Conservation (phyloP, 768 basidiomycete genomes). For the Rhodotorula toruloides region DNA sequence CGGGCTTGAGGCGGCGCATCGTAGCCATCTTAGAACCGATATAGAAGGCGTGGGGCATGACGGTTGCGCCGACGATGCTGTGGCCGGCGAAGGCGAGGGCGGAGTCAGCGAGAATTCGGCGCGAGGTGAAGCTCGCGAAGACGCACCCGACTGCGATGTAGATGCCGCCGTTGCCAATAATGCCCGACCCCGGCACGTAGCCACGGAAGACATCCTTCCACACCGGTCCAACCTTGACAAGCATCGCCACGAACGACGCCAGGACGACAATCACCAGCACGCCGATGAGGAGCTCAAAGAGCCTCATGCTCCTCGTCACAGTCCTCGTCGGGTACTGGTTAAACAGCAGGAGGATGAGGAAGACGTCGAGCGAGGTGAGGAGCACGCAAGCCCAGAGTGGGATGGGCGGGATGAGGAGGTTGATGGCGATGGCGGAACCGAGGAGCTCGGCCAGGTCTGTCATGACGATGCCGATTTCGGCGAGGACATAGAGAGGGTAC, state of each 20-base stretch:
- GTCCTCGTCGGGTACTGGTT: slow-evolving; percentile 40
- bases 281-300: slow-evolving; percentile 42
- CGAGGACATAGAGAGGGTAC: slow-evolving; percentile 41
- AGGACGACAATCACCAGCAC: slow-evolving; percentile 58
- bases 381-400: slow-evolving; percentile 68
- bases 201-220: slow-evolving; percentile 73
- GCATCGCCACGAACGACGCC: slow-evolving; percentile 70
- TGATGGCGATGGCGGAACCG: slow-evolving; percentile 72
- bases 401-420: slow-evolving; percentile 64
- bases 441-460: slow-evolving; percentile 62
- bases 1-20: slow-evolving; percentile 61
- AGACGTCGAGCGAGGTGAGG: slow-evolving; percentile 63
- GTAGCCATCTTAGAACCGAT: slow-evolving; percentile 78
- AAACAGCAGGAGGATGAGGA: slow-evolving; percentile 56
- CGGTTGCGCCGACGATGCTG: slow-evolving; percentile 73
- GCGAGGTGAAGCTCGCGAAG: slow-evolving; percentile 8
- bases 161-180: slow-evolving; percentile 47
- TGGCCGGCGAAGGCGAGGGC: slow-evolving; percentile 43
- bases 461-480: slow-evolving; percentile 44
- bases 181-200: slow-evolving; percentile 48
- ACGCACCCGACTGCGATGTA: slow-evolving; percentile 45
- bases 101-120: slow-evolving; percentile 47
- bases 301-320: slow-evolving; percentile 34
- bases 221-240: slow-evolving; percentile 62
- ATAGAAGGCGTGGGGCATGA: slow-evolving; percentile 92